These are phyloP conservation scores for Polyplosphaeria fusca DNA, from an alignment of 495 filamentous ascomycete species.

Conservation along the genomic window DNA sequence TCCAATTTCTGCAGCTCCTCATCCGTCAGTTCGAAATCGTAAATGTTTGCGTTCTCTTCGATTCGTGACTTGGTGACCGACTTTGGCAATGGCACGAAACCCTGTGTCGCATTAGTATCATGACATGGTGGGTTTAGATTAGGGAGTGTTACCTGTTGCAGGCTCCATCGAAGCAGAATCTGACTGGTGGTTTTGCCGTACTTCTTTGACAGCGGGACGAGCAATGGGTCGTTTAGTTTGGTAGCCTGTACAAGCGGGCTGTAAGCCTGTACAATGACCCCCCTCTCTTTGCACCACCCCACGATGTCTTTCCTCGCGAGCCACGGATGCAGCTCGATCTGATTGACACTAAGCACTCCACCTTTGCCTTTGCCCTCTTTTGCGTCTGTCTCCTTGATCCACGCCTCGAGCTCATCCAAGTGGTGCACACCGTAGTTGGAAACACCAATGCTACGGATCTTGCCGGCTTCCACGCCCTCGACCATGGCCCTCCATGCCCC, in stretches of 20 bases:
- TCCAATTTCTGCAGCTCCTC: constrained; percentile 59
- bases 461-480: constrained; percentile 60
- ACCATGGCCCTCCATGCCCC: constrained; percentile 64
- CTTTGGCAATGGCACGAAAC: constrained; percentile 72
- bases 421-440: constrained; percentile 69
- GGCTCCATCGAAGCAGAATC: constrained; percentile 78
- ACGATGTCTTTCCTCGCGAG: constrained; percentile 71
- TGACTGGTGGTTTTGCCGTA: constrained; percentile 72
- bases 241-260: constrained; percentile 69
- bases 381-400: constrained; percentile 64
- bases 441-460: constrained; percentile 62
- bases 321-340: constrained; percentile 92
- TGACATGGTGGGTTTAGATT: too few species aligned
- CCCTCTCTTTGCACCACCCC: constrained; percentile 66
- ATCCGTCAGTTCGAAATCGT: constrained; percentile 71
- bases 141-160: constrained; percentile 74
- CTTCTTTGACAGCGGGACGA: constrained; percentile 62
- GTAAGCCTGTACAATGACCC: constrained; percentile 76
- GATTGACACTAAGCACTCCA: constrained; percentile 75
- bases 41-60: constrained; percentile 71
- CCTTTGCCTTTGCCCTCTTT: constrained; percentile 63
- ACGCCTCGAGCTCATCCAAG: constrained; percentile 68
- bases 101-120: constrained; percentile 39
- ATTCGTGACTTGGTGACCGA: constrained; percentile 66
- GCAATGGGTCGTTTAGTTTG: constrained; percentile 60